Percentiles rank a stretch among this genome's conserved stretches.
Conservation (phyloP, 257 asterid species). For the Perilla frutescens region DNA sequence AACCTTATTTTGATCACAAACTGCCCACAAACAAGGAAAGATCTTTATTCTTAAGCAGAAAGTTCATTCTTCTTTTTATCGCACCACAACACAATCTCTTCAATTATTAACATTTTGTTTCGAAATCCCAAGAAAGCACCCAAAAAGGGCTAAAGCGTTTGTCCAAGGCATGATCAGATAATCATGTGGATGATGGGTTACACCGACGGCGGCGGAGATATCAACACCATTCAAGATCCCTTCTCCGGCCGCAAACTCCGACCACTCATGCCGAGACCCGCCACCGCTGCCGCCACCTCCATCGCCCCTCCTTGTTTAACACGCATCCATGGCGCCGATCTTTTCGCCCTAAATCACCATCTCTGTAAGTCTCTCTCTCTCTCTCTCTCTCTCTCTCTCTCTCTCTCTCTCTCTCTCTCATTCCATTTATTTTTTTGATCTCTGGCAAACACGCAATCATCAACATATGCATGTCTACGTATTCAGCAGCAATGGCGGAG, state of each 20-base stretch:
- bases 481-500: constrained; percentile 61
- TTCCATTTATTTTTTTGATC: too few relatives aligned
- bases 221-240: constrained; percentile 56
- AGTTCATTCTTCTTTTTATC: not conserved
- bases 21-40: not conserved
- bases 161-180: constrained; percentile 22
- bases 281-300: constrained; percentile 35
- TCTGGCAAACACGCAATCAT: too few relatives aligned
- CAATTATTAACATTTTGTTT: not conserved
- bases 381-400: not conserved
- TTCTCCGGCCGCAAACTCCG: constrained; percentile 64
- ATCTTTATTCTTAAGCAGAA: not conserved
- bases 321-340: constrained; percentile 59
- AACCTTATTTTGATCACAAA: not conserved
- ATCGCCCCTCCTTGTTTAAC: constrained; percentile 51
- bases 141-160: not conserved
- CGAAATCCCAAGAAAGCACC: constrained; percentile 28
- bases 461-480: too few relatives aligned
- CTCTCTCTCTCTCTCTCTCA: not conserved
- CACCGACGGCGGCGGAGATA: constrained; percentile 74
- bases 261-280: constrained; percentile 65
- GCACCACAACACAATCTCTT: not conserved
- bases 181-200: constrained; percentile 95
- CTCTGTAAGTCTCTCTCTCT: constrained; percentile 42
- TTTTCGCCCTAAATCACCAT: constrained; percentile 77